phyloP scores from a whole-genome alignment of 768 basidiomycete species.

The Mrakia frigida region DNA sequence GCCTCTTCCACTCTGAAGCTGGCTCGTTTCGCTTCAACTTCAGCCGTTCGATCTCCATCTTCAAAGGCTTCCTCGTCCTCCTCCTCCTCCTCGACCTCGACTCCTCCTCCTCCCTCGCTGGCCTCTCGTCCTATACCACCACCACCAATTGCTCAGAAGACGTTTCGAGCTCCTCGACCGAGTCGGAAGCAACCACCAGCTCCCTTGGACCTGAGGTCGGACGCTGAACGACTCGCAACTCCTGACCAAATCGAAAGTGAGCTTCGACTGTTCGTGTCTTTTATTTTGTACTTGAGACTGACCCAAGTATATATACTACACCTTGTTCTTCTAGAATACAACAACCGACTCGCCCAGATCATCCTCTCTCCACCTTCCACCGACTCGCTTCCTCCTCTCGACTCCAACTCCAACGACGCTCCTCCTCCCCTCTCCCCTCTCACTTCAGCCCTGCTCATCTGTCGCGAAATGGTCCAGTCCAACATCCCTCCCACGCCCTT shows the following conservation, averaged over 20 bases:
- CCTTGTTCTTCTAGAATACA: not conserved
- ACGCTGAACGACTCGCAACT: not conserved
- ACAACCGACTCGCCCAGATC: not conserved
- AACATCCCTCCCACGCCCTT: not conserved
- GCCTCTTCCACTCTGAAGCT: not conserved
- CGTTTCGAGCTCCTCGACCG: too few species aligned
- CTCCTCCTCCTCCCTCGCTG: not conserved
- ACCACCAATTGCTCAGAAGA: not conserved
- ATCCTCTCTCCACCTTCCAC: not conserved
- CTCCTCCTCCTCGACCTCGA: not conserved
- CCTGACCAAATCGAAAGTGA: not conserved
- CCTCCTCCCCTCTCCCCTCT: not conserved
- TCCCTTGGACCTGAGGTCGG: not conserved
- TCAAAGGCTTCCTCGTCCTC: not conserved
- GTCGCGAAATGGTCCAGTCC: slow-evolving; percentile 1
- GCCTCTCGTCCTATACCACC: not conserved
- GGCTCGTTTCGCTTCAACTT: not conserved
- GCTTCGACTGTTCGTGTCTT: not conserved
- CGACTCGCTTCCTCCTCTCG: not conserved
- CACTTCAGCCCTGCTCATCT: slow-evolving; percentile 1
- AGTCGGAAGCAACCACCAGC: not conserved
- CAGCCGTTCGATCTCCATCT: not conserved
- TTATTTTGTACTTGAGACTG: not conserved
- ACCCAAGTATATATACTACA: not conserved
- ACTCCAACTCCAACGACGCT: not conserved